Conservation (phyloP, 2,329 filamentous ascomycete genomes). For the Colletotrichum musicola region DNA sequence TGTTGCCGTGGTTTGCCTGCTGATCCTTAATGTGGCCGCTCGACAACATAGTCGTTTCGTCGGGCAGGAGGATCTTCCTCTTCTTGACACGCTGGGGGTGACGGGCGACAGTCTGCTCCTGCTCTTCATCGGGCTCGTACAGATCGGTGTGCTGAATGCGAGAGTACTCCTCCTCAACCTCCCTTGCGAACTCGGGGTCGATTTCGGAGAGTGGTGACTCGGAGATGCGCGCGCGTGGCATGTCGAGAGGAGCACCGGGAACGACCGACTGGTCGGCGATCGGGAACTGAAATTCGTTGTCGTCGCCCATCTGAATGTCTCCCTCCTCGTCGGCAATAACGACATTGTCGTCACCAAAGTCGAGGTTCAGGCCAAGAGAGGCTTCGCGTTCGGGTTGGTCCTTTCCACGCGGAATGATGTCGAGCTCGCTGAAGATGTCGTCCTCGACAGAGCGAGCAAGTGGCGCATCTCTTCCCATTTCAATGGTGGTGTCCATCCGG, state of each 20-base stretch:
- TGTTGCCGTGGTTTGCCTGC: constrained; percentile 87
- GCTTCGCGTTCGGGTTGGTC: constrained; percentile 68
- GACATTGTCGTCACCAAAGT: constrained; percentile 66
- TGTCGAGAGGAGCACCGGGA: constrained; percentile 59
- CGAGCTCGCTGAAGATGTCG: constrained; percentile 75
- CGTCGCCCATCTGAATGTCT: constrained; percentile 71
- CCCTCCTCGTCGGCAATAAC: constrained; percentile 74
- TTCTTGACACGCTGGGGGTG: constrained; percentile 80
- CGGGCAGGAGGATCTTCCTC: constrained; percentile 85
- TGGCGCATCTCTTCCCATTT: constrained; percentile 90
- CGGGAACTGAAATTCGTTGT: constrained; percentile 72
- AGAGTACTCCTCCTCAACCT: constrained; percentile 70
- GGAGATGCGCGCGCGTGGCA: constrained; percentile 72
- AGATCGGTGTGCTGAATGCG: constrained; percentile 66
- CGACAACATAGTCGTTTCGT: constrained; percentile 82
- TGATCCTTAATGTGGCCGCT: constrained; percentile 85
- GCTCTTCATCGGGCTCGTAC: constrained; percentile 71
- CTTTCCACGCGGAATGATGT: constrained; percentile 69
- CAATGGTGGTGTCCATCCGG: constrained; percentile 74
- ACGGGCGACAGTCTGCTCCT: constrained; percentile 70
- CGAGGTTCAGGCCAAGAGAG: constrained; percentile 66
- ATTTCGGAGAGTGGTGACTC: constrained; percentile 79
- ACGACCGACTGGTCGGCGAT: constrained; percentile 69
- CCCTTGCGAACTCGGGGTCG: constrained; percentile 71
- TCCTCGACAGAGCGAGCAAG: constrained; percentile 75